These are phyloP conservation scores for Ganoderma multipileum DNA, from an alignment of 1,284 basidiomycete species.

Conservation along the genomic window DNA sequence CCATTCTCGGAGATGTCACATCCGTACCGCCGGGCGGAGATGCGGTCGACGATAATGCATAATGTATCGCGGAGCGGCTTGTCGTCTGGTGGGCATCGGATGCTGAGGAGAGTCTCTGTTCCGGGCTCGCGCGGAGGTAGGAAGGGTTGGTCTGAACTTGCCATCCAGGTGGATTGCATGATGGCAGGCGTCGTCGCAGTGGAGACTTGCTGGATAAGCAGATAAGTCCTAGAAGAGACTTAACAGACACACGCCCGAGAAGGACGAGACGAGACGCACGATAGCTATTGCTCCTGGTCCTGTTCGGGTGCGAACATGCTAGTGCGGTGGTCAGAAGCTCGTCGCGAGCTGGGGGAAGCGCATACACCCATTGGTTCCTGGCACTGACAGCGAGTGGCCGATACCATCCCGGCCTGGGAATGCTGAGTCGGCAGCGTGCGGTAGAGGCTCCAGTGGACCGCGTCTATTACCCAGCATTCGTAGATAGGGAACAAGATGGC, in stretches of 20 bases:
- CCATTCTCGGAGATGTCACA: neutral
- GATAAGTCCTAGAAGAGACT: slow-evolving; percentile 24
- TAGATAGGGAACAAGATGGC: neutral
- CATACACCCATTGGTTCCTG: neutral
- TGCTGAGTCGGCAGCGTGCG: neutral
- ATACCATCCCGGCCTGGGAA: slow-evolving; percentile 1
- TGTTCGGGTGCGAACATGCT: neutral
- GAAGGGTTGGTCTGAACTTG: neutral
- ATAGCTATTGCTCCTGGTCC: neutral
- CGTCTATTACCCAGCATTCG: neutral
- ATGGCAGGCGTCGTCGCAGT: neutral
- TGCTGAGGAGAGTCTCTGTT: neutral
- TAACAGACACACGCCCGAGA: slow-evolving; percentile 12
- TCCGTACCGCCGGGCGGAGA: neutral
- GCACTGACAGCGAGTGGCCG: neutral
- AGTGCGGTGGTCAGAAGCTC: neutral
- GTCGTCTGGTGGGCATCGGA: neutral
- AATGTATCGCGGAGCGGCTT: neutral
- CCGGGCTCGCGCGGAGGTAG: slow-evolving; percentile 1
- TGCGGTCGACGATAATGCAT: neutral
- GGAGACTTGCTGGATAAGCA: neutral
- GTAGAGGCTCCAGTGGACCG: neutral
- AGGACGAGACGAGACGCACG: neutral
- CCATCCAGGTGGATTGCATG: neutral
- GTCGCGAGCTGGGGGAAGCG: neutral